phyloP scores from a whole-genome alignment of 257 asterid genomes.

The Leonotis leonurus region DNA sequence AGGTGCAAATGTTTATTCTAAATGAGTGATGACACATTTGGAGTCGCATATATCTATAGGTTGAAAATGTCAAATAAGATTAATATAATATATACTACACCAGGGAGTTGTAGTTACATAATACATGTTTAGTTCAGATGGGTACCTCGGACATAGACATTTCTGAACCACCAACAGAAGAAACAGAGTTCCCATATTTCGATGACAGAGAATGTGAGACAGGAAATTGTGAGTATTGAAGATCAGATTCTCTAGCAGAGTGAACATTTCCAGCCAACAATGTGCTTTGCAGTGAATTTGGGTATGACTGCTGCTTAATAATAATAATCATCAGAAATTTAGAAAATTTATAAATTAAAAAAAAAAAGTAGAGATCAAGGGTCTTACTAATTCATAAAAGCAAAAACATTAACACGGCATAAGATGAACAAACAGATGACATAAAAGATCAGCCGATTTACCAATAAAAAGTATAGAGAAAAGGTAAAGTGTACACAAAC shows the following conservation, averaged over 20 bases:
- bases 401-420: neutral
- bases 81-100: neutral
- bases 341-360: too few species aligned
- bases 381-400: neutral
- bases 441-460: neutral
- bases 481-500: neutral
- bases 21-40: neutral
- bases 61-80: neutral
- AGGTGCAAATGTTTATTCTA: neutral
- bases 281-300: conserved; percentile 51
- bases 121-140: neutral
- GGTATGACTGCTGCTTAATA: conserved; percentile 38
- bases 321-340: neutral
- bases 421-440: neutral
- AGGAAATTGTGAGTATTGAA: conserved; percentile 53
- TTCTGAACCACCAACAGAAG: conserved; percentile 47
- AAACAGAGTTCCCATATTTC: conserved; percentile 48
- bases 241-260: conserved; percentile 63
- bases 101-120: neutral
- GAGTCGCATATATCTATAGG: neutral
- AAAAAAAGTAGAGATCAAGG: neutral
- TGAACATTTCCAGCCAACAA: conserved; percentile 48
- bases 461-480: neutral
- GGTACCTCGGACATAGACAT: conserved; percentile 72
- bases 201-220: conserved; percentile 45